Conservation (phyloP, 2,329 filamentous ascomycete species). For the Clathrospora elynae region DNA sequence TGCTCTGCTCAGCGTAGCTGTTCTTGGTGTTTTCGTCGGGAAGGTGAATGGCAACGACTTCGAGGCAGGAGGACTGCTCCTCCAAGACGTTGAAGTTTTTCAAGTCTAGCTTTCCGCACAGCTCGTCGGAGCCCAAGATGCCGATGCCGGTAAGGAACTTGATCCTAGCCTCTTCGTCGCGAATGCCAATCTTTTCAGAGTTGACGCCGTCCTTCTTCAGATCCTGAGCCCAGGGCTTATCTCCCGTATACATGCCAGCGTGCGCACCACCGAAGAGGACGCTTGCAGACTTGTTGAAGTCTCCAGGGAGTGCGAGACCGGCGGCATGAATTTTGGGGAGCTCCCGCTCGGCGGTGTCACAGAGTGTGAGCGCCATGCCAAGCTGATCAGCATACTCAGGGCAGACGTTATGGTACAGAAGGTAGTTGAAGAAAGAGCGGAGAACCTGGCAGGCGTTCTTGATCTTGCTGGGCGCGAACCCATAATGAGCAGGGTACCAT, state of each 20-base stretch:
- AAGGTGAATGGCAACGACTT: conserved; percentile 57
- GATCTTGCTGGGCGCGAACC: conserved; percentile 57
- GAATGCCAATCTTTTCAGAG: conserved; percentile 47
- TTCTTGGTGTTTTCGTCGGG: conserved; percentile 49
- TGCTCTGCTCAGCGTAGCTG: conserved; percentile 53
- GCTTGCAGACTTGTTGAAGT: conserved; percentile 78
- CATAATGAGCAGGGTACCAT: conserved; percentile 59
- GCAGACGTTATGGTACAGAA: conserved; percentile 83
- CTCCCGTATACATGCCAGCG: conserved; percentile 49
- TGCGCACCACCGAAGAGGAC: conserved; percentile 67
- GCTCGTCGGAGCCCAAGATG: conserved; percentile 51
- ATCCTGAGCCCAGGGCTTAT: conserved; percentile 50
- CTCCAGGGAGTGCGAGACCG: conserved; percentile 66
- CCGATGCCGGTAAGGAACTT: conserved; percentile 59
- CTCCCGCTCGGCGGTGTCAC: conserved; percentile 69
- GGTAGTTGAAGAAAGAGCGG: conserved; percentile 85
- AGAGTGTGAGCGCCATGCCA: conserved; percentile 67
- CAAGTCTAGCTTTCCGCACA: conserved; percentile 45
- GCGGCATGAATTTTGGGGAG: conserved; percentile 64
- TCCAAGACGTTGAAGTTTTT: conserved; percentile 25
- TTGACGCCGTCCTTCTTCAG: conserved; percentile 24
- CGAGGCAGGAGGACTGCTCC: conserved; percentile 39
- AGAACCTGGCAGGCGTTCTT: conserved; percentile 69
- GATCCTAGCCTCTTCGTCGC: conserved; percentile 53
- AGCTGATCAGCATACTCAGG: conserved; percentile 76